Conservation (phyloP, 176 grass and related monocot genomes). For the Aegilops umbellulata region DNA sequence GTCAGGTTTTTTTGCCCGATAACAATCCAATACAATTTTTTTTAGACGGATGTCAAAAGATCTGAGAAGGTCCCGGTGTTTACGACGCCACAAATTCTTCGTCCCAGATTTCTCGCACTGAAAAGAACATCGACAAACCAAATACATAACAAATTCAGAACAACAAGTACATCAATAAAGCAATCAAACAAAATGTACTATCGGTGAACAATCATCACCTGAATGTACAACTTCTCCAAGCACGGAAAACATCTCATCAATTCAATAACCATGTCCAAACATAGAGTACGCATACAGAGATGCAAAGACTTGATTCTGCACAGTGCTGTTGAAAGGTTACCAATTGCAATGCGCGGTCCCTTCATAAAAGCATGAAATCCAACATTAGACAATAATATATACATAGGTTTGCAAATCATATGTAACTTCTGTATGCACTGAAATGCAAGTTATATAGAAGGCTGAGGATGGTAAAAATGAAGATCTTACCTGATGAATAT, state of each 20-base stretch:
- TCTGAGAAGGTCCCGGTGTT: neutral
- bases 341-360: neutral
- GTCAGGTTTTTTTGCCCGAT: neutral
- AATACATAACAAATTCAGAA: neutral
- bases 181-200: neutral
- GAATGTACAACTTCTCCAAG: constrained; percentile 2
- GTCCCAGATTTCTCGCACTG: neutral
- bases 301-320: neutral
- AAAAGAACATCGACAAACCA: neutral
- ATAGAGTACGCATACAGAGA: neutral
- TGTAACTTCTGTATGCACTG: neutral
- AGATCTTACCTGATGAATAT: neutral
- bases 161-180: neutral
- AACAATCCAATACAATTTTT: neutral
- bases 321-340: no score
- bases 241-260: neutral
- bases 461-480: neutral
- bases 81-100: neutral
- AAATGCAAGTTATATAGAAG: neutral
- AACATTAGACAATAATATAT: neutral
- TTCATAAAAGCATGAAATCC: neutral
- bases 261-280: neutral
- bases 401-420: neutral
- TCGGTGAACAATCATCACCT: neutral
- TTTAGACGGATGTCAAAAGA: neutral